Conservation (phyloP, 257 asterid genomes). For the Capsicum rhomboideum region DNA sequence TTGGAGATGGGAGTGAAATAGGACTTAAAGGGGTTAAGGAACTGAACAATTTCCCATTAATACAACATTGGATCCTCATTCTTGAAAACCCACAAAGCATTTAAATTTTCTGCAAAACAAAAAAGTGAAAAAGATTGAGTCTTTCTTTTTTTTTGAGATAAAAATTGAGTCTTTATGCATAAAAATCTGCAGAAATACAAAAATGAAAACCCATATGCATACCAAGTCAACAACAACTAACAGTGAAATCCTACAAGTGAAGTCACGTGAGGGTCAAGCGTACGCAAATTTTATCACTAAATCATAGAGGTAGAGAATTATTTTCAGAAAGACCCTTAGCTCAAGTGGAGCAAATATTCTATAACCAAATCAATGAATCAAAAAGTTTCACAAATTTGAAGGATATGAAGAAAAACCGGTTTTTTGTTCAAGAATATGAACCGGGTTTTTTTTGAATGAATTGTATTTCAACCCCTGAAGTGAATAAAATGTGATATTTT, state of each 20-base stretch:
- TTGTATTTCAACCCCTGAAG: not conserved
- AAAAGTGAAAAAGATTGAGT: not conserved
- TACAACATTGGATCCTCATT: constrained; percentile 46
- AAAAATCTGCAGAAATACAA: not conserved
- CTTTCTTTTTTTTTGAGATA: too few relatives aligned
- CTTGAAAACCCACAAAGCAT: constrained; percentile 5
- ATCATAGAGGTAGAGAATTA: too few relatives aligned
- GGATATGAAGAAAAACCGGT: not conserved
- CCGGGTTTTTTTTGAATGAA: not conserved
- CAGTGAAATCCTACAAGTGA: too few relatives aligned
- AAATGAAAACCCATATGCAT: not conserved
- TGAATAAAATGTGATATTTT: not conserved
- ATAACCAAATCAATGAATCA: not conserved
- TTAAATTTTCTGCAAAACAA: not conserved
- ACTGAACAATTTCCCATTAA: constrained; percentile 19
- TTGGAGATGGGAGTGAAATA: constrained; percentile 47
- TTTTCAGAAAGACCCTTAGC: too few relatives aligned
- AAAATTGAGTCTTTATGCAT: not conserved
- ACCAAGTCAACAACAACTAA: too few relatives aligned
- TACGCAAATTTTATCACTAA: too few relatives aligned
- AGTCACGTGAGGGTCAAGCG: too few relatives aligned
- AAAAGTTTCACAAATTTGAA: not conserved
- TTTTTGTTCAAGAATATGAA: not conserved
- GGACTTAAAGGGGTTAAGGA: constrained; percentile 35
- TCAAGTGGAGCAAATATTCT: too few relatives aligned